These are phyloP conservation scores for Penicillium sp. DNA, from an alignment of 2,329 filamentous ascomycete species.

Conservation along the genomic window DNA sequence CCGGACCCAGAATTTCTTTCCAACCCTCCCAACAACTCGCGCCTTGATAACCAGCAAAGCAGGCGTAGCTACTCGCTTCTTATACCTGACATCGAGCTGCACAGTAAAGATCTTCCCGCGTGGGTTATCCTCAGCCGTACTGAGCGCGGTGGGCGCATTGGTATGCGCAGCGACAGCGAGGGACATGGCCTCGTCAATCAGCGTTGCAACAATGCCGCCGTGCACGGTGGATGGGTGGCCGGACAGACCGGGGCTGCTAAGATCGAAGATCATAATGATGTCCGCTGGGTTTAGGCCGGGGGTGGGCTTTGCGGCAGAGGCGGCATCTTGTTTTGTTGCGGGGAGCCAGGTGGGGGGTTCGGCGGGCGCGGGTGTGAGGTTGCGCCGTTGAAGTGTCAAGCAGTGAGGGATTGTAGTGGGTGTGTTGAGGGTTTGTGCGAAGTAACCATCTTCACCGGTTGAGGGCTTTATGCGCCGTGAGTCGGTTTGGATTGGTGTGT, in stretches of 20 bases:
- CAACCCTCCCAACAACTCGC: slow-evolving; percentile 37
- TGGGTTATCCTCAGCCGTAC: slow-evolving; percentile 17
- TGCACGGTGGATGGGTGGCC: slow-evolving; percentile 42
- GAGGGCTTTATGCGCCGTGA: slow-evolving; percentile 40
- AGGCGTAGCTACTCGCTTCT: slow-evolving; percentile 36
- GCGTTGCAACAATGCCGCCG: slow-evolving; percentile 41
- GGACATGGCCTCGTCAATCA: slow-evolving; percentile 48
- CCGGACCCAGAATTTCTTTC: slow-evolving; percentile 43
- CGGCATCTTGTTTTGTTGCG: slow-evolving; percentile 24
- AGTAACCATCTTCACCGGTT: slow-evolving; percentile 46
- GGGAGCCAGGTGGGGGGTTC: slow-evolving; percentile 27
- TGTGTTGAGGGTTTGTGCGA: slow-evolving; percentile 40
- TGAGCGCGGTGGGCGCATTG: neutral
- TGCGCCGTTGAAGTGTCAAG: slow-evolving; percentile 38
- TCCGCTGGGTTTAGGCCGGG: slow-evolving; percentile 33
- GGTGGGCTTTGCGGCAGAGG: slow-evolving; percentile 20
- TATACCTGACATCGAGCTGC: slow-evolving; percentile 44
- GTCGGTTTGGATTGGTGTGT: slow-evolving; percentile 40
- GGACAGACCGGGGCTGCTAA: slow-evolving; percentile 37
- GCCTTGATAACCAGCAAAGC: slow-evolving; percentile 37
- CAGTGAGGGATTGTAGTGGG: slow-evolving; percentile 41
- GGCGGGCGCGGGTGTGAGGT: slow-evolving; percentile 22
- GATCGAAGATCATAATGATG: slow-evolving; percentile 36
- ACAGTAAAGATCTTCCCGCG: slow-evolving; percentile 38
- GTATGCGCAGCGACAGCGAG: slow-evolving; percentile 36